phyloP scores from a whole-genome alignment of 2,329 filamentous ascomycete genomes.

The Cytospora mali region DNA sequence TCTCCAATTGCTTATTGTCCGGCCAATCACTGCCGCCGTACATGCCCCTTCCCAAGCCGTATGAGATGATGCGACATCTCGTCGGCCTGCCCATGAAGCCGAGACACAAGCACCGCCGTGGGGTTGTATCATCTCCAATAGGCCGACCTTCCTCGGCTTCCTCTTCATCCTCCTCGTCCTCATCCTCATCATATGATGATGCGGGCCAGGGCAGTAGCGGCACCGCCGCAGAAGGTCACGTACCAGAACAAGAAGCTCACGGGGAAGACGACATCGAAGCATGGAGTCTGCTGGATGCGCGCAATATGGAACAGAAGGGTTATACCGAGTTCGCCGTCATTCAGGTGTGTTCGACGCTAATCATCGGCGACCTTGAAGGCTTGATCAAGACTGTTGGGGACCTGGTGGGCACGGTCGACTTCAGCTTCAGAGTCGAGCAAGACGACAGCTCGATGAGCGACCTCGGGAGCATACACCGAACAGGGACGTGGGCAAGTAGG shows the following conservation, averaged over 20 bases:
- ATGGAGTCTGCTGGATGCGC: slow-evolving; percentile 58
- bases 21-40: slow-evolving; percentile 73
- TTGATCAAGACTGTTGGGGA: slow-evolving; percentile 64
- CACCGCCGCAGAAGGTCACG: not conserved
- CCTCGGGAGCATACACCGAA: slow-evolving; percentile 15
- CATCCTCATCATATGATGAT: not conserved
- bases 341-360: slow-evolving; percentile 70
- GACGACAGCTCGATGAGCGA: slow-evolving; percentile 21
- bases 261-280: not conserved
- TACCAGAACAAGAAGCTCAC: not conserved
- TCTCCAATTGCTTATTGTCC: slow-evolving; percentile 68
- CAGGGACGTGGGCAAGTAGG: slow-evolving; percentile 23
- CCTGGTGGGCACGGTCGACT: slow-evolving; percentile 75
- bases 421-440: slow-evolving; percentile 61
- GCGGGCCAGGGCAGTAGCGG: not conserved
- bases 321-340: slow-evolving; percentile 77
- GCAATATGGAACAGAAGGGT: slow-evolving; percentile 70
- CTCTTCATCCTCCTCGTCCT: not conserved
- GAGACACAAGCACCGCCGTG: not conserved
- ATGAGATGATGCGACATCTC: slow-evolving; percentile 61
- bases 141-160: not conserved
- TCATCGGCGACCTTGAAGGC: slow-evolving; percentile 68
- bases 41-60: slow-evolving; percentile 64
- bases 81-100: slow-evolving; percentile 37
- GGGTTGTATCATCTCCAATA: not conserved